Conservation (phyloP, 306 rosid genomes). For the Rosa lucieae region DNA sequence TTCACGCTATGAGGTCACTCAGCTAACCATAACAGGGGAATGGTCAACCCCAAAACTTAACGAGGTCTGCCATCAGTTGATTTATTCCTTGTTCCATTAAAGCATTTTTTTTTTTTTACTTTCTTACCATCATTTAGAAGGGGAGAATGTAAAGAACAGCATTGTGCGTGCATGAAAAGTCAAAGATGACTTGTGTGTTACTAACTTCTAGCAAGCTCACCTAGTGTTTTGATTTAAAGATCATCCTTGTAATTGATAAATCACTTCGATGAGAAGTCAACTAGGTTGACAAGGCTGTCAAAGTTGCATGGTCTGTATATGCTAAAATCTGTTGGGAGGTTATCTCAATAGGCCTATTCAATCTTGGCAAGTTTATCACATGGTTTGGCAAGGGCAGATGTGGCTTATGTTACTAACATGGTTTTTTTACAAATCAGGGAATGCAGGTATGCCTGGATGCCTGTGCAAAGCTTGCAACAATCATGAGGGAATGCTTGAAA, state of each 20-base stretch:
- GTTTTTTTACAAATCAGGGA: constrained; percentile 50
- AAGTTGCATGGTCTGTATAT: background rate
- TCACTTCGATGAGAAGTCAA: background rate
- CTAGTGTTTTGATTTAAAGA: background rate
- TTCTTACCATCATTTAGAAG: background rate
- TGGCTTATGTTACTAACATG: background rate
- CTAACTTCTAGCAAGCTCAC: background rate
- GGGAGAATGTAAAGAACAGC: background rate
- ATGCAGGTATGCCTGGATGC: constrained; percentile 93
- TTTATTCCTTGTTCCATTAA: background rate
- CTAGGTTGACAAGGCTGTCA: background rate
- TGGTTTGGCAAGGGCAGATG: background rate
- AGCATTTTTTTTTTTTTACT: background rate
- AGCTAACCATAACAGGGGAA: constrained; percentile 82
- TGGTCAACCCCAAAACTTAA: constrained; percentile 74
- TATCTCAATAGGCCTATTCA: background rate
- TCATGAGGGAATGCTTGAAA: constrained; percentile 83
- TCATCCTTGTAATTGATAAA: background rate
- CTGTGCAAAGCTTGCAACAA: constrained; percentile 72
- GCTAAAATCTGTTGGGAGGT: background rate
- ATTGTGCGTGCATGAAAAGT: background rate
- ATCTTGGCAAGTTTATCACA: background rate
- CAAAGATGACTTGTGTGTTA: background rate
- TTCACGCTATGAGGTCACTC: constrained; percentile 91
- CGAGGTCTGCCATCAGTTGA: constrained; percentile 35